These are phyloP conservation scores for Saccharata proteae DNA, from an alignment of 2,329 filamentous ascomycete genomes.

Conservation along the genomic window DNA sequence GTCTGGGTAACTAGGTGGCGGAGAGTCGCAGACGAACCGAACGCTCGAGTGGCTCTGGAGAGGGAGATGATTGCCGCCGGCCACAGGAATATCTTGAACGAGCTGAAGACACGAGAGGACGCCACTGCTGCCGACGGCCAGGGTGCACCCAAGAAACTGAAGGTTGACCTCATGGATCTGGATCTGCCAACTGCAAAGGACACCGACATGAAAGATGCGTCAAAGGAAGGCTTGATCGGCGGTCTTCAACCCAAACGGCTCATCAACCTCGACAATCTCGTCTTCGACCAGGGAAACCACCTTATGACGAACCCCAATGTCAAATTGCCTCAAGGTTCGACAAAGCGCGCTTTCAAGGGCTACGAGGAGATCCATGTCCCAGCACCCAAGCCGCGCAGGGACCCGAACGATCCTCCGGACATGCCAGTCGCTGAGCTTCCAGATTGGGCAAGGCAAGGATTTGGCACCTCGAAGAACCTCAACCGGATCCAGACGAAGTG, in stretches of 20 bases:
- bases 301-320: slow-evolving; percentile 99
- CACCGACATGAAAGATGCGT: slow-evolving; percentile 24
- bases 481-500: slow-evolving; percentile 96
- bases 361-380: slow-evolving; percentile 98
- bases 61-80: slow-evolving; percentile 86
- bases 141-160: slow-evolving; percentile 64
- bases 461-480: slow-evolving; percentile 72
- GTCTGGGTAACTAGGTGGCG: slow-evolving; percentile 90
- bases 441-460: slow-evolving; percentile 80
- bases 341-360: slow-evolving; percentile 90
- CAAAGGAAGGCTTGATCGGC: slow-evolving; percentile 49
- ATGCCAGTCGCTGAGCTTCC: slow-evolving; percentile 81
- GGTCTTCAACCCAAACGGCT: slow-evolving; percentile 75
- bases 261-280: slow-evolving; percentile 88
- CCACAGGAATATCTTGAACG: slow-evolving; percentile 73
- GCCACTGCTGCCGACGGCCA: slow-evolving; percentile 42
- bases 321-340: slow-evolving; percentile 83
- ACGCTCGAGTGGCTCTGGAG: slow-evolving; percentile 64
- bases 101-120: slow-evolving; percentile 63
- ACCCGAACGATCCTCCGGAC: slow-evolving; percentile 60
- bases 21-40: slow-evolving; percentile 64
- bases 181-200: slow-evolving; percentile 55
- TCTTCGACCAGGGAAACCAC: slow-evolving; percentile 97
- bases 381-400: slow-evolving; percentile 74
- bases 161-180: slow-evolving; percentile 74